phyloP scores from a whole-genome alignment of 805 yeast genomes.

The Saturnispora gosingensis region DNA sequence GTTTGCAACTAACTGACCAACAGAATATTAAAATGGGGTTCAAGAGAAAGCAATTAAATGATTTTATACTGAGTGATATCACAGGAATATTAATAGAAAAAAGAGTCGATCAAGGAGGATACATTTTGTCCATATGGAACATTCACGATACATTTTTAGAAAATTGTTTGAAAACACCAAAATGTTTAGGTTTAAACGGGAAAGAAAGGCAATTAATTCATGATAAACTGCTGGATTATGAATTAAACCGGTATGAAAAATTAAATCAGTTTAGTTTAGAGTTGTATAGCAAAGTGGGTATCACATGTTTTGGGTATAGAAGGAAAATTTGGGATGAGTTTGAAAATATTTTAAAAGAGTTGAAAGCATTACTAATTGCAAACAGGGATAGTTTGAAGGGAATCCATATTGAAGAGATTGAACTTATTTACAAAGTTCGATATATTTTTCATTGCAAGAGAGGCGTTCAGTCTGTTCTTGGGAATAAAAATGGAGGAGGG shows the following conservation, averaged over 20 bases:
- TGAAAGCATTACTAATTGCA: neutral
- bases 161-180: constrained; percentile 6
- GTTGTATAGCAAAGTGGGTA: neutral
- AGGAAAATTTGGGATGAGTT: constrained; percentile 3
- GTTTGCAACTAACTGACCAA: constrained; percentile 1
- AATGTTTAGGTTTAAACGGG: neutral
- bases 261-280: neutral
- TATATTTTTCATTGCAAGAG: constrained; percentile 1
- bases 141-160: constrained; percentile 33
- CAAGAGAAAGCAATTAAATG: constrained; percentile 4
- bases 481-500: constrained; percentile 8
- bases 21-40: neutral
- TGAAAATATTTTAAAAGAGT: neutral
- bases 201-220: neutral
- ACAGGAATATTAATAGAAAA: constrained; percentile 53
- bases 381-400: neutral
- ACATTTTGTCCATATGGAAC: constrained; percentile 53
- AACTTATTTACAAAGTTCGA: neutral
- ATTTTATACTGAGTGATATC: constrained; percentile 37
- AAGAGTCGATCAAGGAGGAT: constrained; percentile 21
- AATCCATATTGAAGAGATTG: neutral
- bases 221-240: constrained; percentile 7
- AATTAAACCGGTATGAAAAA: constrained; percentile 8
- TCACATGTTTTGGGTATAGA: constrained; percentile 3
- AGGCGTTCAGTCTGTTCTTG: constrained; percentile 7